Evolutionary conservation across 2,329 filamentous ascomycete genomes (phyloP), one percentile per base, ranked within the genome.

Genomic region (Alternaria sp.): DNA sequence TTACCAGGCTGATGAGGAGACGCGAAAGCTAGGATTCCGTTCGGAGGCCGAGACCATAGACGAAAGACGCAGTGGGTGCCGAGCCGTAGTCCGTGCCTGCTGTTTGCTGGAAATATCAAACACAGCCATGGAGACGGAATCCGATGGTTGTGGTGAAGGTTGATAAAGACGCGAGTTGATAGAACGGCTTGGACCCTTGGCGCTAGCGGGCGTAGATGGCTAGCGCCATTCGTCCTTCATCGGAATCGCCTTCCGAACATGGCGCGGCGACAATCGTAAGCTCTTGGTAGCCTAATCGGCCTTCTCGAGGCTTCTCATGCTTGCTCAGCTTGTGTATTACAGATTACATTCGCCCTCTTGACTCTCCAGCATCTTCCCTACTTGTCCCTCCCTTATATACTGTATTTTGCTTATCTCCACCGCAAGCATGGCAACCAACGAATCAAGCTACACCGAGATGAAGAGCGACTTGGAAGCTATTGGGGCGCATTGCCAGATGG

Each of bases 401-500:
- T 34, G 45, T 26, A n/a, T n/a, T n/a, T n/a, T n/a, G 29, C 11
- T 13, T 10, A 14, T 4, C 14, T 29, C 28, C 14, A 41, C 41
- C 37, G 36, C 55, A 50, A 66, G 11, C 46, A 72, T 71, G 68
- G 56, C 70, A 21, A 36, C 66, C 45, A 53, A 62, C 33, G 46
- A 55, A 34, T 58, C 56, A 51, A 89, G 83, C 75, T 92, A 88
- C 81, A 84, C 88, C 76, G 85, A 84, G 62, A 93, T 93, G 89
- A 63, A 60, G 34, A 84, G 84, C 75, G 93, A 97, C 79, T 89
- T 93, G 46, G 89, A 91, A 70, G 86, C 93, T 24, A 90, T 98
- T 69, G 95, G 95, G 78, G 87, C 87, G 62, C 93, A 97, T 82
- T 99, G 95, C 85, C 88, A 97, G 78, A 89, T 91, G 79, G 83